These are phyloP conservation scores for Sphenostylis stenocarpa DNA, from an alignment of 306 rosid species.

Conservation along the genomic window DNA sequence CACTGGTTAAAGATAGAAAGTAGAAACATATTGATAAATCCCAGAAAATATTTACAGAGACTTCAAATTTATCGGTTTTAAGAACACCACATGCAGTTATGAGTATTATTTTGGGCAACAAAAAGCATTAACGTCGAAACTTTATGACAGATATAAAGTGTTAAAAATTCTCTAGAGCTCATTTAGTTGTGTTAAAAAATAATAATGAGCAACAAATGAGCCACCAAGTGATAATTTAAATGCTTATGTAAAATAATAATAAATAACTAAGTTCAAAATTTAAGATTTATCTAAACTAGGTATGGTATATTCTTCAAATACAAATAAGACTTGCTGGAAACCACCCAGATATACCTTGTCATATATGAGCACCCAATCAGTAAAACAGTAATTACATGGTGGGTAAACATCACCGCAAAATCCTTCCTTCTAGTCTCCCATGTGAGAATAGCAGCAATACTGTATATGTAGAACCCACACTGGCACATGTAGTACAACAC, in stretches of 20 bases:
- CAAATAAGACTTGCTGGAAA: not conserved
- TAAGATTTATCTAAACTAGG: slow-evolving; percentile 19
- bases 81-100: not conserved
- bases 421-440: slow-evolving; percentile 99
- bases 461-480: slow-evolving; percentile 90
- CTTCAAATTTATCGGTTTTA: slow-evolving; percentile 14
- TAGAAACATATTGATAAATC: not conserved
- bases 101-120: slow-evolving; percentile 19
- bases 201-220: slow-evolving; percentile 10
- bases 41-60: not conserved
- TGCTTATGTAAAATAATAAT: slow-evolving; percentile 3
- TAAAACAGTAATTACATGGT: slow-evolving; percentile 81
- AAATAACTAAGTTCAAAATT: slow-evolving; percentile 20
- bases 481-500: slow-evolving; percentile 81
- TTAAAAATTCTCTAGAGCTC: slow-evolving; percentile 6
- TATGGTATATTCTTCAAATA: slow-evolving; percentile 4
- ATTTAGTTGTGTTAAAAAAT: too few species aligned
- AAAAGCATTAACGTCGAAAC: not conserved
- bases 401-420: slow-evolving; percentile 95
- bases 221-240: slow-evolving; percentile 7
- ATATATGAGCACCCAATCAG: slow-evolving; percentile 77
- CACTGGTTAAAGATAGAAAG: slow-evolving; percentile 1
- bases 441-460: slow-evolving; percentile 82
- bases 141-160: not conserved
- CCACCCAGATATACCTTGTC: slow-evolving; percentile 57